Evolutionary conservation across 768 basidiomycete genomes (phyloP), one percentile per base, ranked within the genome.

Genomic region (Pholiota molesta): DNA sequence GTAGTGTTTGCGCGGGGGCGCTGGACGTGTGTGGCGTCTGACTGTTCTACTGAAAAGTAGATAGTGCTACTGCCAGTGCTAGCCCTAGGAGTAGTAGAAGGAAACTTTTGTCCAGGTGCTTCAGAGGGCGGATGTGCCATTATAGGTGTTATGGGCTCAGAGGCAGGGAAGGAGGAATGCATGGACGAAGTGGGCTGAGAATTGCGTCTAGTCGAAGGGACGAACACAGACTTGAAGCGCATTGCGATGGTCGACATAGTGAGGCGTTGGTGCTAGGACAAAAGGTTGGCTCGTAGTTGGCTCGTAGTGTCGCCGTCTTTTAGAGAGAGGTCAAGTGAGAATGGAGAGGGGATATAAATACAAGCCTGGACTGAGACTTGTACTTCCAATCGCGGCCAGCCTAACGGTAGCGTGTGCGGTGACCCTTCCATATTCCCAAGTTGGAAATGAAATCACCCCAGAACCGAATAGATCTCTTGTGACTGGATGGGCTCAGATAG

Each of bases 181-280:
- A 29, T 55, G 35, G 35, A 19, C 14, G 37, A 55, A 3, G 23
- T 14, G 7, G 37, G 14, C 28, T 40, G 55, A 3, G 45, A 14
- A 1, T 19, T 29, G 19, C 47, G 47, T 33, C 57, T 45, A 0
- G 35, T 14, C 0, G 57, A 49, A 35, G 57, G 47, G 45, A 59
- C 19, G 19, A 59, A 59, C 13, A 59, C 47, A 7, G 57, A 49
- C 17, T 59, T 59, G 29, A 59, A 52, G 35, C 57, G 57, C 5
- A 37, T 23, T 21, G 45, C 31, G 47, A 59, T 52, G 19, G 28
- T 51, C 9, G 45, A 23, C 57, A 47, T 35, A 14, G 40, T 29
- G 23, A 19, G 21, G 33, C 28, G 33, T 37, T 54, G 47, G 23
- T n/a, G 23, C 4, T 26, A 11, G 19, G 19, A 26, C 8, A 19